These are phyloP conservation scores for Parasarocladium wereldwijsianum DNA, from an alignment of 2,329 filamentous ascomycete genomes.

Conservation along the genomic window DNA sequence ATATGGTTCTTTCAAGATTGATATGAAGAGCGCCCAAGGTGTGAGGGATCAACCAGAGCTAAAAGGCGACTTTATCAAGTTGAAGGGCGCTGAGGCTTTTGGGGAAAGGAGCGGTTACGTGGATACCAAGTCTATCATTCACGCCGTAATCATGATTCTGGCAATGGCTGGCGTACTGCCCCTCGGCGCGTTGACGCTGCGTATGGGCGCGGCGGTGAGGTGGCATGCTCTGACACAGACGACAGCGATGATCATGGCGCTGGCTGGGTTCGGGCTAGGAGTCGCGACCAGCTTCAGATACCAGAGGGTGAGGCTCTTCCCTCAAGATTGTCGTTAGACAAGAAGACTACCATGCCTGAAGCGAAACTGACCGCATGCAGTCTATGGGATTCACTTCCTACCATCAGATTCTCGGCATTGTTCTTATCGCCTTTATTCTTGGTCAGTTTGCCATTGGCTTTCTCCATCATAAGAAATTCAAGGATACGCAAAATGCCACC, in stretches of 20 bases:
- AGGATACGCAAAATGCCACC: slow-evolving; percentile 31
- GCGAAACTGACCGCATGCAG: slow-evolving; percentile 13
- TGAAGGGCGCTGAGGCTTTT: slow-evolving; percentile 8
- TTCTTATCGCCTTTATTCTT: slow-evolving; percentile 36
- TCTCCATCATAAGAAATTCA: slow-evolving; percentile 39
- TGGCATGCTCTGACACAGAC: slow-evolving; percentile 41
- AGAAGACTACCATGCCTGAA: slow-evolving; percentile 1
- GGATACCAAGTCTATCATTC: slow-evolving; percentile 20
- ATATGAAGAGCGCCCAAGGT: slow-evolving; percentile 37
- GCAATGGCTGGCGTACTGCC: slow-evolving; percentile 41
- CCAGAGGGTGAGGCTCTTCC: slow-evolving; percentile 31
- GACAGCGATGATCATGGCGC: slow-evolving; percentile 29
- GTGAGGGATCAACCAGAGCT: slow-evolving; percentile 25
- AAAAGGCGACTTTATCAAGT: slow-evolving; percentile 19
- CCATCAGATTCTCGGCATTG: slow-evolving; percentile 45
- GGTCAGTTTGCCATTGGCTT: slow-evolving; percentile 38
- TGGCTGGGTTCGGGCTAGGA: slow-evolving; percentile 36
- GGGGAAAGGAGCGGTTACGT: slow-evolving; percentile 2
- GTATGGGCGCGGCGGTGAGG: slow-evolving; percentile 33
- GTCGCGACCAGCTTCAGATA: slow-evolving; percentile 37
- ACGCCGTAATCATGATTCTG: slow-evolving; percentile 39
- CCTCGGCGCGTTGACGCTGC: slow-evolving; percentile 36
- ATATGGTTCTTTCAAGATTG: slow-evolving; percentile 40
- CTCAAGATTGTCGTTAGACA: slow-evolving; percentile 1
- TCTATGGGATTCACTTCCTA: slow-evolving; percentile 34